These are phyloP conservation scores for Annulohypoxylon moriforme DNA, from an alignment of 495 filamentous ascomycete genomes.

Conservation along the genomic window DNA sequence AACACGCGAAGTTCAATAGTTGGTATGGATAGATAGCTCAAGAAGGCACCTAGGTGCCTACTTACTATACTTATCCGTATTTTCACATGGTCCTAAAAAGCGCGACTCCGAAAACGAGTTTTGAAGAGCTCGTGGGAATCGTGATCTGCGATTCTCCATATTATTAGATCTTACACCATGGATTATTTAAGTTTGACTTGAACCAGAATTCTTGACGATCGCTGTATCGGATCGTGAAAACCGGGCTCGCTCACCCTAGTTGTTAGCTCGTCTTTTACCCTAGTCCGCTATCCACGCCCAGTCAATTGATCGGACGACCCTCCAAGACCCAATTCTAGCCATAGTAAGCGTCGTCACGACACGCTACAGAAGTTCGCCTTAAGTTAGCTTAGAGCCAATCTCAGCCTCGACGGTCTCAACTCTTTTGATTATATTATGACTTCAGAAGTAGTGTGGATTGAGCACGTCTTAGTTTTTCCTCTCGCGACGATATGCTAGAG, in stretches of 20 bases:
- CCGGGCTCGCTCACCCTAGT: conserved; percentile 1
- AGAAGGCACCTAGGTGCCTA: no score
- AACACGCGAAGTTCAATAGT: background rate
- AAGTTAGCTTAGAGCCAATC: background rate
- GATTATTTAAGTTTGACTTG: conserved; percentile 8
- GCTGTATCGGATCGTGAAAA: conserved; percentile 8
- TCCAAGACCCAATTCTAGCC: background rate
- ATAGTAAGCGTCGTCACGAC: conserved; percentile 31
- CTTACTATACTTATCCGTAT: background rate
- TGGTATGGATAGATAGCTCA: no score
- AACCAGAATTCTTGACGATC: conserved; percentile 6
- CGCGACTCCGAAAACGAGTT: background rate
- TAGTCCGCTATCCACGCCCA: background rate
- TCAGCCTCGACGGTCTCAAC: background rate
- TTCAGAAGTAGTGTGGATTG: background rate
- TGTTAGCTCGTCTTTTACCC: background rate
- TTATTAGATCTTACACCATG: conserved; percentile 18
- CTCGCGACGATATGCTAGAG: background rate
- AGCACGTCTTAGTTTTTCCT: background rate
- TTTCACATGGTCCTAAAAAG: background rate
- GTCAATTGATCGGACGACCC: conserved; percentile 10
- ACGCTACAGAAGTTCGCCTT: background rate
- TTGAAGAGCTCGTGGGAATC: background rate
- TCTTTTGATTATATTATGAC: background rate
- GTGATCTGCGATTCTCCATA: conserved; percentile 9